Evolutionary conservation across 164 flowering plant genomes (phyloP).

Genomic region (Liquidambar formosana): DNA sequence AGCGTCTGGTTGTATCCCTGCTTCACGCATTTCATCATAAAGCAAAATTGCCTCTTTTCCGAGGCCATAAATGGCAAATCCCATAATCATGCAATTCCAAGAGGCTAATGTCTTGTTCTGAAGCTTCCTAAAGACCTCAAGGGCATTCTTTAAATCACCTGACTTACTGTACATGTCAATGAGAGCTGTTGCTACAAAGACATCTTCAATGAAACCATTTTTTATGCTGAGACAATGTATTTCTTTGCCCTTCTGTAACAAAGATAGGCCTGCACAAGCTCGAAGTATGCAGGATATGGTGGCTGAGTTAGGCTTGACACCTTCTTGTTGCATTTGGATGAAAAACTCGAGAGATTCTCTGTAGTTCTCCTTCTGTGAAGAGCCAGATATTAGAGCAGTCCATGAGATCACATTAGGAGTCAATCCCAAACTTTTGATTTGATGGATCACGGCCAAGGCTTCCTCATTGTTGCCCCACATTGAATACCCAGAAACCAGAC

Average conservation of each 20-base stretch:
- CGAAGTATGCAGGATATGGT: constrained; percentile 49
- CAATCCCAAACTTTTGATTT: constrained; percentile 42
- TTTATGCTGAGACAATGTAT: constrained; percentile 46
- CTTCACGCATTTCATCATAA: constrained; percentile 45
- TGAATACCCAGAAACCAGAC: constrained; percentile 60
- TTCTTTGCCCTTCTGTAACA: constrained; percentile 55
- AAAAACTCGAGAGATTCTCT: constrained; percentile 37
- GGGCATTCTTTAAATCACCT: constrained; percentile 41
- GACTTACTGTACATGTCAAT: constrained; percentile 66
- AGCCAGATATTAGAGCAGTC: constrained; percentile 73
- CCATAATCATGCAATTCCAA: constrained; percentile 75
- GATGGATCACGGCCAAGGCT: constrained; percentile 45
- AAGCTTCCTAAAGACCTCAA: constrained; percentile 35
- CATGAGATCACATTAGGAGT: constrained; percentile 66
- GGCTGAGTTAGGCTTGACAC: constrained; percentile 52
- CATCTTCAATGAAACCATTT: constrained; percentile 39
- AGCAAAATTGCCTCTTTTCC: constrained; percentile 48
- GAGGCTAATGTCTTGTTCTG: constrained; percentile 45
- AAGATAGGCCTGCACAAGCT: constrained; percentile 58
- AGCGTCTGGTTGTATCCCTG: constrained; percentile 48
- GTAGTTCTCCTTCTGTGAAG: constrained; percentile 43
- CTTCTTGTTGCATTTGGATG: constrained; percentile 50
- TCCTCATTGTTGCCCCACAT: constrained; percentile 37
- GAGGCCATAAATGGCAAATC: constrained; percentile 44
- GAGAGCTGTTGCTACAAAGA: constrained; percentile 52